Percentiles rank a stretch among this genome's conserved stretches.
Conservation (phyloP, 176 grass and related monocot genomes). For the Juncus effusus region DNA sequence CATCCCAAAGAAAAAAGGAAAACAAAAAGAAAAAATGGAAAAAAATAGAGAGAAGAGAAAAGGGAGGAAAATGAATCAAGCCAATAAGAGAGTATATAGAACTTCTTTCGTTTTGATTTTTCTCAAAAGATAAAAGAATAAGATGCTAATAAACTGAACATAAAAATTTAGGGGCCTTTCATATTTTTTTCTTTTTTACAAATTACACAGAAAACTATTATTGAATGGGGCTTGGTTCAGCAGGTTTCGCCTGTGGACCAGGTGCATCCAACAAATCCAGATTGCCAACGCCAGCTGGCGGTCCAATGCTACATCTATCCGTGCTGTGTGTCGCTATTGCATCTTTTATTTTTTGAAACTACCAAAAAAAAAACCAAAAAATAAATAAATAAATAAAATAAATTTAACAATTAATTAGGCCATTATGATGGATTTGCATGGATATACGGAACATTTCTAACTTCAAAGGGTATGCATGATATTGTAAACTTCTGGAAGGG, state of each 20-base stretch:
- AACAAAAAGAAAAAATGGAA: too few relatives aligned
- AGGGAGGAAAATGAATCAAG: slow-evolving; percentile 12
- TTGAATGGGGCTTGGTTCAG: slow-evolving; percentile 58
- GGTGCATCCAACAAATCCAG: slow-evolving; percentile 46
- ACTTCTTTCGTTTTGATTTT: background rate
- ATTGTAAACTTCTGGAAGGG: background rate
- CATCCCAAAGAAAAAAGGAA: too few relatives aligned
- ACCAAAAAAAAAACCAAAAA: background rate
- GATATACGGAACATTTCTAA: background rate
- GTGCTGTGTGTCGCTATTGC: slow-evolving; percentile 68
- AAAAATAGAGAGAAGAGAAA: too few relatives aligned
- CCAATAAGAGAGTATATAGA: slow-evolving; percentile 27
- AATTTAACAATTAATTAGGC: background rate
- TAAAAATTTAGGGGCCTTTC: slow-evolving; percentile 4
- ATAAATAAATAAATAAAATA: slow-evolving; percentile 5
- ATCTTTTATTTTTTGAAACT: slow-evolving; percentile 93
- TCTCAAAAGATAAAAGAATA: too few relatives aligned
- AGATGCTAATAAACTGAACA: background rate
- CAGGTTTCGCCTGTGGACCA: slow-evolving; percentile 46
- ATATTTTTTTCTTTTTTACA: too few relatives aligned
- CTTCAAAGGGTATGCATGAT: background rate
- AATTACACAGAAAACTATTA: background rate
- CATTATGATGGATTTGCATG: background rate
- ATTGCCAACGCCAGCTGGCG: slow-evolving; percentile 37
- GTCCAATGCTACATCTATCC: slow-evolving; percentile 80